Conservation (phyloP, 176 grass and related monocot species). For the Eleusine indica region DNA sequence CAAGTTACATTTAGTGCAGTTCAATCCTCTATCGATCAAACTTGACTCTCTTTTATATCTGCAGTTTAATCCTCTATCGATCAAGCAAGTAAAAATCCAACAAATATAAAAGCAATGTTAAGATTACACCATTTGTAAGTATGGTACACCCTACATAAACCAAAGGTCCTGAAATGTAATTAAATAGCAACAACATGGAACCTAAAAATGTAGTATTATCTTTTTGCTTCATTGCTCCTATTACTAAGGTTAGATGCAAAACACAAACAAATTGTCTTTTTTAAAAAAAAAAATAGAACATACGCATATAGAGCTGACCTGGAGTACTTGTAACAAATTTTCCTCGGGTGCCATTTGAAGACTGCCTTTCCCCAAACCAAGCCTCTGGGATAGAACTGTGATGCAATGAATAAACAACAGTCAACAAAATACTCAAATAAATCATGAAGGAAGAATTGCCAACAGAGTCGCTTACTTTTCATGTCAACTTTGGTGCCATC, state of each 20-base stretch:
- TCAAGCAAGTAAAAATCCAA: too few relatives aligned
- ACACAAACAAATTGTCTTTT: background rate
- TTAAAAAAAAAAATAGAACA: background rate
- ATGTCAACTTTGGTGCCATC: background rate
- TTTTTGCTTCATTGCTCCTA: too few relatives aligned
- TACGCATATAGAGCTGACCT: conserved; percentile 38
- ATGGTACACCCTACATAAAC: too few relatives aligned
- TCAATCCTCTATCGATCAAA: too few relatives aligned
- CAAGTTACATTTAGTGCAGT: too few relatives aligned
- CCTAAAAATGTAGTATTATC: too few relatives aligned
- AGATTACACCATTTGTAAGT: too few relatives aligned
- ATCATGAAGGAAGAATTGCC: background rate
- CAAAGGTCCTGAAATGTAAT: too few relatives aligned
- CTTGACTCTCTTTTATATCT: too few relatives aligned
- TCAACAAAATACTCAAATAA: background rate
- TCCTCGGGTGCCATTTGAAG: conserved; percentile 91
- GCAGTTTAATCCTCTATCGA: too few relatives aligned
- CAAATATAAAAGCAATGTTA: too few relatives aligned
- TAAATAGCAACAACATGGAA: too few relatives aligned
- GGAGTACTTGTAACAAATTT: conserved; percentile 80
- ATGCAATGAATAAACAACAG: conserved; percentile 30
- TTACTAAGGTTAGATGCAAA: background rate
- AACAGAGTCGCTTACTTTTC: background rate
- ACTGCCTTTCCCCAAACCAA: conserved; percentile 94
- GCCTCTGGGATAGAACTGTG: conserved; percentile 76